These are phyloP conservation scores for Backusella australiensis DNA, from an alignment of 192 early-diverging fungal genomes.

Conservation along the genomic window DNA sequence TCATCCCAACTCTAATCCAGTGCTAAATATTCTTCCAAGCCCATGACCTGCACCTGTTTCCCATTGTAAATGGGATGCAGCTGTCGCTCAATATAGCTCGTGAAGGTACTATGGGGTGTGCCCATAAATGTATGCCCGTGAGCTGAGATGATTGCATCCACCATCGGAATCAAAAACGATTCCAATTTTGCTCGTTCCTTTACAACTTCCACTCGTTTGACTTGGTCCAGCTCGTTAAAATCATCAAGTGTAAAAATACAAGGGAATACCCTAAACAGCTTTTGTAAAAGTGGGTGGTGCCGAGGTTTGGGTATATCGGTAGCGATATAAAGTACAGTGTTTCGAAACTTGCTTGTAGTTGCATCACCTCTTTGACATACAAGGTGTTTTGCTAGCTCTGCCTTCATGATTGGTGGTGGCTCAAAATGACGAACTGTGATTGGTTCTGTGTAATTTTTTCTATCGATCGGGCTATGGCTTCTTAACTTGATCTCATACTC, in stretches of 20 bases:
- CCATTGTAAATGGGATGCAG: conserved; percentile 32
- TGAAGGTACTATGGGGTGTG: conserved; percentile 48
- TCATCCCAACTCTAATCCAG: not conserved
- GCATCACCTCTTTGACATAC: not conserved
- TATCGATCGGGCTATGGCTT: not conserved
- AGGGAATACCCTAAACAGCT: conserved; percentile 45
- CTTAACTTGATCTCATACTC: conserved; percentile 37
- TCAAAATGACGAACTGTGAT: conserved; percentile 21
- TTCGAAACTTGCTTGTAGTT: conserved; percentile 1
- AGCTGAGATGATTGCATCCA: conserved; percentile 54
- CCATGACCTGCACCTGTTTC: conserved; percentile 9
- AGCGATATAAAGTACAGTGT: conserved; percentile 51
- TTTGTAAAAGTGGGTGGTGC: conserved; percentile 43
- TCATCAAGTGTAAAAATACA: conserved; percentile 50
- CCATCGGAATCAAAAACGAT: conserved; percentile 51
- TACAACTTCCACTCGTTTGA: conserved; percentile 28
- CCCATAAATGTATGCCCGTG: conserved; percentile 51
- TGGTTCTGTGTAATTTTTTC: conserved; percentile 2
- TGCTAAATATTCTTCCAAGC: conserved; percentile 7
- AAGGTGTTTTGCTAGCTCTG: not conserved
- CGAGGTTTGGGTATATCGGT: conserved; percentile 50
- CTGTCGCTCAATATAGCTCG: conserved; percentile 40
- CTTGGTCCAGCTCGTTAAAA: conserved; percentile 41
- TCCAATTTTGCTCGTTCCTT: conserved; percentile 45
- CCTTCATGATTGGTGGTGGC: not conserved